A percentile compares a stretch with the other conserved stretches of the same genome.
phyloP scores from a whole-genome alignment of 768 basidiomycete genomes.

The Pleurotus citrinopileatus region DNA sequence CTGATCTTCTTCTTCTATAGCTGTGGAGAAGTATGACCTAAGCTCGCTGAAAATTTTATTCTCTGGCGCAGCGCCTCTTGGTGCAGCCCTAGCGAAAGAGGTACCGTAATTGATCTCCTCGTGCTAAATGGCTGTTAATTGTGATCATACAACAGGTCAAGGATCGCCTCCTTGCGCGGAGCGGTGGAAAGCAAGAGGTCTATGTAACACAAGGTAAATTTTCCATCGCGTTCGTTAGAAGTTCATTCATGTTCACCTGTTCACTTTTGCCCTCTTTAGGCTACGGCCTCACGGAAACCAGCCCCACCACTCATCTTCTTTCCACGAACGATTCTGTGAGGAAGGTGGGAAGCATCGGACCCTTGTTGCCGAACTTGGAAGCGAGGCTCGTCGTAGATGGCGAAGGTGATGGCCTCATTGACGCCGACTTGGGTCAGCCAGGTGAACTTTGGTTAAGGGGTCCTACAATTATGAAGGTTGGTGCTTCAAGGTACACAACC shows the following conservation, averaged over 20 bases:
- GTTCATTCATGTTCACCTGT: background rate
- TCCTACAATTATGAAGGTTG: slow-evolving; percentile 75
- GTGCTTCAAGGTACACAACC: background rate
- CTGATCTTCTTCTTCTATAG: slow-evolving; percentile 30
- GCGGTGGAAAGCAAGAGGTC: slow-evolving; percentile 32
- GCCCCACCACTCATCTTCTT: slow-evolving; percentile 64
- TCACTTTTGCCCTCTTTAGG: slow-evolving; percentile 32
- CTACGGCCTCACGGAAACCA: slow-evolving; percentile 82
- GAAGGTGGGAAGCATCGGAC: slow-evolving; percentile 67
- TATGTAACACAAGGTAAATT: slow-evolving; percentile 46
- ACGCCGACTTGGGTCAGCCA: slow-evolving; percentile 50
- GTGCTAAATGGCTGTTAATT: background rate
- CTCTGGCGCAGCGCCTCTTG: slow-evolving; percentile 82
- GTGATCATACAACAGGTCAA: slow-evolving; percentile 26
- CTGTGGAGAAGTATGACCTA: slow-evolving; percentile 65
- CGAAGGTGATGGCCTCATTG: slow-evolving; percentile 45
- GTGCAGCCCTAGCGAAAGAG: slow-evolving; percentile 54
- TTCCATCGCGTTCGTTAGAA: background rate
- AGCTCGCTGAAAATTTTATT: slow-evolving; percentile 53
- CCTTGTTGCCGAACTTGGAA: slow-evolving; percentile 72
- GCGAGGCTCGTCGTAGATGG: slow-evolving; percentile 68
- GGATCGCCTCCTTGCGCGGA: slow-evolving; percentile 31
- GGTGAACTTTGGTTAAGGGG: slow-evolving; percentile 87
- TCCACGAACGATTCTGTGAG: slow-evolving; percentile 35
- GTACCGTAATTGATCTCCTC: slow-evolving; percentile 33